These are phyloP conservation scores for Lepraria neglecta DNA, from an alignment of 495 filamentous ascomycete species.

Conservation along the genomic window DNA sequence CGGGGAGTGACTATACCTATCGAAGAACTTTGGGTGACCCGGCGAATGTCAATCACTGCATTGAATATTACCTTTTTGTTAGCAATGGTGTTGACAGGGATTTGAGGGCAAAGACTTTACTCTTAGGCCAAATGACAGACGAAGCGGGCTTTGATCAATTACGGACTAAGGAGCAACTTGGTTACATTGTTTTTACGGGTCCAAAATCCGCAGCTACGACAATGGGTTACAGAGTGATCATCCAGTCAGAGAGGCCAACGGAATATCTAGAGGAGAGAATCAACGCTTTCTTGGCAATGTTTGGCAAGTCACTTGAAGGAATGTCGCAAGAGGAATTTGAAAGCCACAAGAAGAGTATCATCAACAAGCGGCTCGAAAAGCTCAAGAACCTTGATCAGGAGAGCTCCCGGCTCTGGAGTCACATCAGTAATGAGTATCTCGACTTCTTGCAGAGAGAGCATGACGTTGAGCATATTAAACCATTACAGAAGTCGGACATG, in stretches of 20 bases:
- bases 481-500: conserved; percentile 71
- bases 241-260: conserved; percentile 84
- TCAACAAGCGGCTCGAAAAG: conserved; percentile 85
- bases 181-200: conserved; percentile 90
- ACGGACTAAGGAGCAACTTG: conserved; percentile 94
- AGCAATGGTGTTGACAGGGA: conserved; percentile 62
- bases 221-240: conserved; percentile 80
- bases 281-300: conserved; percentile 68
- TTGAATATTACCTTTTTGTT: conserved; percentile 82
- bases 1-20: conserved; percentile 77
- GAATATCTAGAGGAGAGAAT: conserved; percentile 81
- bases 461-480: conserved; percentile 68
- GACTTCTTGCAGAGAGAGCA: conserved; percentile 78
- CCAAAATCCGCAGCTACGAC: conserved; percentile 60
- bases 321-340: conserved; percentile 88
- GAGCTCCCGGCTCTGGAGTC: conserved; percentile 71
- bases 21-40: conserved; percentile 74
- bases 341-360: conserved; percentile 79
- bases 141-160: conserved; percentile 93
- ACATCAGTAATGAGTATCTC: conserved; percentile 79
- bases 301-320: conserved; percentile 55
- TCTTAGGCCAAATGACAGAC: conserved; percentile 86
- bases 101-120: conserved; percentile 66
- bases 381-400: conserved; percentile 88
- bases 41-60: conserved; percentile 93